A percentile compares a stretch with the other conserved stretches of the same genome.
phyloP scores from a whole-genome alignment of 768 basidiomycete species.

The Russula brevipes region DNA sequence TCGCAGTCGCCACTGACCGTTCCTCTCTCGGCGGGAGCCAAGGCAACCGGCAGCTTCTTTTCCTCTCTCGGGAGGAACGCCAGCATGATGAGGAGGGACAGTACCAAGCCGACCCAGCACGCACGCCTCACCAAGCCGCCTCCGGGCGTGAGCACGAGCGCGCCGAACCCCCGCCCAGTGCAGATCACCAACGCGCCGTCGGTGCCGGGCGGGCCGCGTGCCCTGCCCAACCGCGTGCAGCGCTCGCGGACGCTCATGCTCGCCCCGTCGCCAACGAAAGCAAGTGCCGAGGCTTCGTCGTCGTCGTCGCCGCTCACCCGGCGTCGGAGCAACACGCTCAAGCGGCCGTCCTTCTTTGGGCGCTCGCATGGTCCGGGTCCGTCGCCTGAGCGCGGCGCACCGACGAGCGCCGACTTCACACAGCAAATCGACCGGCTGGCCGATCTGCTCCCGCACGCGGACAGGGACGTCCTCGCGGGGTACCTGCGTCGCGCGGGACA shows the following conservation, averaged over 20 bases:
- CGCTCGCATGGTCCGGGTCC: conserved; percentile 18
- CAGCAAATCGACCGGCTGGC: conserved; percentile 67
- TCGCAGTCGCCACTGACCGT: not conserved
- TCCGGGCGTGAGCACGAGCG: conserved; percentile 27
- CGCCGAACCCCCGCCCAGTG: conserved; percentile 31
- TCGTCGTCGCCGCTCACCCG: conserved; percentile 30
- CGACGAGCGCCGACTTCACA: conserved; percentile 45
- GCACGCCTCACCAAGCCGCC: conserved; percentile 35
- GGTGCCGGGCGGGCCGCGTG: conserved; percentile 72
- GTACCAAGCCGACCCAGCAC: not conserved
- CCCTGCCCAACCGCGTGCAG: conserved; percentile 52
- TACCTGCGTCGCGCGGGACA: conserved; percentile 72
- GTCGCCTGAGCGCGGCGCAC: not conserved
- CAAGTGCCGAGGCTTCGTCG: conserved; percentile 30
- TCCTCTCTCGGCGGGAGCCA: conserved; percentile 1
- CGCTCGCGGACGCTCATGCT: conserved; percentile 65
- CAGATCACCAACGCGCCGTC: conserved; percentile 41
- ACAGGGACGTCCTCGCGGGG: conserved; percentile 57
- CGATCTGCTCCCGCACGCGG: conserved; percentile 67
- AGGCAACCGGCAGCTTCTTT: conserved; percentile 12
- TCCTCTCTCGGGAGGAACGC: conserved; percentile 24
- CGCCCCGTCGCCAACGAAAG: conserved; percentile 31
- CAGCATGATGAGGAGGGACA: conserved; percentile 25
- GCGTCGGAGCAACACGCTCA: conserved; percentile 25
- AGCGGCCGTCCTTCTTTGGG: conserved; percentile 33